These are phyloP conservation scores for Neocallimastix lanati DNA, from an alignment of 192 early-diverging fungal species.

Conservation along the genomic window DNA sequence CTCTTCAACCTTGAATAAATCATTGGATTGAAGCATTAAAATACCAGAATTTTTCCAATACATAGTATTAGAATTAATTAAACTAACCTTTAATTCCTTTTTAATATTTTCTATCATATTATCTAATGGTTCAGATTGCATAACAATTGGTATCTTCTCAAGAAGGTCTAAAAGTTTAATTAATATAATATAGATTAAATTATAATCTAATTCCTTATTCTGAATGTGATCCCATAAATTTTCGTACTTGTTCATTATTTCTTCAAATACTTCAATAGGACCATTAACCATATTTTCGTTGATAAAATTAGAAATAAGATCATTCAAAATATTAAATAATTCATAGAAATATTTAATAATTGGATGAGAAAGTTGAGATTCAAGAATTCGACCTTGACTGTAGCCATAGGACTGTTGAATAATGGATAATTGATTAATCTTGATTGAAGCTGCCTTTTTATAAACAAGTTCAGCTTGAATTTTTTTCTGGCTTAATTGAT, in stretches of 20 bases:
- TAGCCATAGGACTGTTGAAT: slow-evolving; percentile 21
- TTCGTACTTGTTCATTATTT: slow-evolving; percentile 29
- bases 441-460: background rate
- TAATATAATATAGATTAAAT: slow-evolving; percentile 27
- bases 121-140: background rate
- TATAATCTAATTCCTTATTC: slow-evolving; percentile 17
- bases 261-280: slow-evolving; percentile 7
- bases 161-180: slow-evolving; percentile 6
- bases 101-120: background rate
- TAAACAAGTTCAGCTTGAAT: background rate
- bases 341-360: slow-evolving; percentile 21
- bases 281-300: background rate
- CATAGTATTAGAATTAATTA: slow-evolving; percentile 2
- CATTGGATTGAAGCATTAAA: background rate
- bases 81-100: background rate
- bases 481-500: background rate
- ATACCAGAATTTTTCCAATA: slow-evolving; percentile 10
- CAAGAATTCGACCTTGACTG: slow-evolving; percentile 12
- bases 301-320: slow-evolving; percentile 7
- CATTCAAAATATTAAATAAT: slow-evolving; percentile 13
- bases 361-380: slow-evolving; percentile 18
- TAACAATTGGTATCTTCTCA: background rate
- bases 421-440: background rate
- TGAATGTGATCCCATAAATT: slow-evolving; percentile 26
- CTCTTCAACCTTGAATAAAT: background rate